Evolutionary conservation across 208 protist genomes (phyloP), one percentile per base, ranked within the genome.

Genomic region (Zelonia costaricensis): DNA sequence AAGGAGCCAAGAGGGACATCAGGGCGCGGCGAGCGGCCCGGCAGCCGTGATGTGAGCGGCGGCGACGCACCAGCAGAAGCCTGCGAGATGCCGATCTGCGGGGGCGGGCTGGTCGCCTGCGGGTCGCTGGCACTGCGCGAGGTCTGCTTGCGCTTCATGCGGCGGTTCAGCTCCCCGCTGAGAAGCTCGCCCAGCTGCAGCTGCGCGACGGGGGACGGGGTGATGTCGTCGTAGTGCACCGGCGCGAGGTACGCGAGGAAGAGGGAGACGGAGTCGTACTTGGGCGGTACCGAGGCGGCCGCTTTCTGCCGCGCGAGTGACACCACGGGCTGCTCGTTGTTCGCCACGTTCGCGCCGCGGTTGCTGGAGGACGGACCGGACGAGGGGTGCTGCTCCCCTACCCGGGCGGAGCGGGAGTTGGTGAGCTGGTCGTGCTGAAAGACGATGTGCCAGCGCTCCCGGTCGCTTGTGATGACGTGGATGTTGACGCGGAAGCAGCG

Each of bases 181-280:
- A 92, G 52, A 31, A 77, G 45, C 46, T 77, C 70, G 1, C 69
- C 74, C 7, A 92, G 54, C 35, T 77, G 66, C 16, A 86, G 45
- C 6, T 42, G 54, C 47, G 55, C 49, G 1, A 80, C 68, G 2
- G 56, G 68, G 7, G 49, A 65, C 10, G 76, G 71, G 30, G 65
- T 80, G 55, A 94, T 74, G 60, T 94, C 88, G 46, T 95, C 75
- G 69, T 86, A 95, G 74, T 95, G 88, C 62, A 95, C 82, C 9
- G 85, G 83, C 7, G 72, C 53, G 7, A 82, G 58, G 68, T 95
- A 95, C 10, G 76, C 66, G 33, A 95, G 75, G 58, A 95, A 95
- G 13, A 95, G 66, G 35, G 73, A 82, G 31, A 91, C 55, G 35
- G 42, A 63, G 36, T 59, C 38, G 46, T 40, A 51, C 10, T 40